Conservation (phyloP, 2,329 filamentous ascomycete species). For the Fusarium irregulare region DNA sequence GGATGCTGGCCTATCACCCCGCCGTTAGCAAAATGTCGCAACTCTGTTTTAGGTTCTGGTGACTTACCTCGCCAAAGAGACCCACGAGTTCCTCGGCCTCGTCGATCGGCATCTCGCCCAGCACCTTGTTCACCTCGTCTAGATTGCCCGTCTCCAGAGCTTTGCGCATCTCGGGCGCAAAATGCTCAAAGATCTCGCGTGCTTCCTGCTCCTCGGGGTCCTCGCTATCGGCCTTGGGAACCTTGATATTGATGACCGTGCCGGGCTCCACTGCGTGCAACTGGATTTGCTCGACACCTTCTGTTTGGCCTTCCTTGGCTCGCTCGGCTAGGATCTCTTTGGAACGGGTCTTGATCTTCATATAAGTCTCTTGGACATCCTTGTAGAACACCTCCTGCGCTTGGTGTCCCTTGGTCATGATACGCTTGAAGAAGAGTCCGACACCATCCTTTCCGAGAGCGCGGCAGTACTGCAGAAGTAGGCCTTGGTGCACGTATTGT, state of each 20-base stretch:
- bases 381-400: constrained; percentile 91
- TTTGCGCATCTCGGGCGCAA: constrained; percentile 81
- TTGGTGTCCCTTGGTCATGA: constrained; percentile 89
- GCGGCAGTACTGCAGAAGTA: constrained; percentile 94
- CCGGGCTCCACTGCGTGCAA: constrained; percentile 94
- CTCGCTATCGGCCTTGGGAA: constrained; percentile 76
- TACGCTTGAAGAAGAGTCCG: constrained; percentile 93
- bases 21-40: constrained; percentile 35
- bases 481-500: constrained; percentile 91
- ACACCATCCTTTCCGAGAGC: constrained; percentile 90
- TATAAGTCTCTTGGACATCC: constrained; percentile 90
- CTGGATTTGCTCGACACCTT: constrained; percentile 95
- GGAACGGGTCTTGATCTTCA: constrained; percentile 80
- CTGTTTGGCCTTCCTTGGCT: constrained; percentile 63
- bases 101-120: constrained; percentile 88
- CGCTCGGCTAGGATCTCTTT: constrained; percentile 73
- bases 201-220: constrained; percentile 73
- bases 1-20: constrained; percentile 74
- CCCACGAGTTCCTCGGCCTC: constrained; percentile 88
- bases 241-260: constrained; percentile 88
- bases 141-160: constrained; percentile 90
- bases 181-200: constrained; percentile 83
- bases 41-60: background rate
- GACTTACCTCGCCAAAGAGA: constrained; percentile 75
- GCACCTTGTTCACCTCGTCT: constrained; percentile 68